Conservation (phyloP, 225 moss, liverwort and hornwort species). For the Thuidium tamariscinum region DNA sequence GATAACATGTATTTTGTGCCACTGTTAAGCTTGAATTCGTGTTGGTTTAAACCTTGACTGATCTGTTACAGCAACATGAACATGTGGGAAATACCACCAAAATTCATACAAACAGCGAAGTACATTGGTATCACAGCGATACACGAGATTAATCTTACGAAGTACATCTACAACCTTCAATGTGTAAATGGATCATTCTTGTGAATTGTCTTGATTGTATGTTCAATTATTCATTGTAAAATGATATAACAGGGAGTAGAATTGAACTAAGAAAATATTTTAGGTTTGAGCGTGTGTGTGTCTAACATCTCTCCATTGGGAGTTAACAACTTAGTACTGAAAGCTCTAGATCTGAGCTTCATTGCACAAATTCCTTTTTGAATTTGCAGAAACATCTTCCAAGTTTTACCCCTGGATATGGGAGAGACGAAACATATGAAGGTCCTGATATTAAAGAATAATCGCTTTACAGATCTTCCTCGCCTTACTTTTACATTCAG, state of each 20-base stretch:
- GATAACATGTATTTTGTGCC: neutral
- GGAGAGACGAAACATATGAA: slow-evolving; percentile 51
- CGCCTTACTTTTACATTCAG: slow-evolving; percentile 47
- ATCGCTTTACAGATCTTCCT: slow-evolving; percentile 59
- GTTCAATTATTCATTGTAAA: neutral
- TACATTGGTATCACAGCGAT: slow-evolving; percentile 35
- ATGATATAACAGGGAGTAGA: neutral
- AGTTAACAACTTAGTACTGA: neutral
- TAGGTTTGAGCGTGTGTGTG: neutral
- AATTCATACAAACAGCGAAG: slow-evolving; percentile 29
- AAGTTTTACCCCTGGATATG: slow-evolving; percentile 49
- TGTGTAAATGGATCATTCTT: neutral
- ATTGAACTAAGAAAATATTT: neutral
- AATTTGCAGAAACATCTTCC: slow-evolving; percentile 41
- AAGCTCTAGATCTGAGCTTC: neutral
- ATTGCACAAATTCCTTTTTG: neutral
- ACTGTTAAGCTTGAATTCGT: neutral
- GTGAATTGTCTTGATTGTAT: neutral
- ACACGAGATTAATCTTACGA: slow-evolving; percentile 46
- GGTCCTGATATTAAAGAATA: slow-evolving; percentile 50
- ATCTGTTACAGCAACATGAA: slow-evolving; percentile 30
- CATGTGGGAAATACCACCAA: slow-evolving; percentile 51
- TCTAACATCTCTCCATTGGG: neutral
- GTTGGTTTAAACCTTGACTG: neutral
- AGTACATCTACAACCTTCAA: slow-evolving; percentile 15